phyloP scores from a whole-genome alignment of 805 yeast species.

The Candida ponderosae region DNA sequence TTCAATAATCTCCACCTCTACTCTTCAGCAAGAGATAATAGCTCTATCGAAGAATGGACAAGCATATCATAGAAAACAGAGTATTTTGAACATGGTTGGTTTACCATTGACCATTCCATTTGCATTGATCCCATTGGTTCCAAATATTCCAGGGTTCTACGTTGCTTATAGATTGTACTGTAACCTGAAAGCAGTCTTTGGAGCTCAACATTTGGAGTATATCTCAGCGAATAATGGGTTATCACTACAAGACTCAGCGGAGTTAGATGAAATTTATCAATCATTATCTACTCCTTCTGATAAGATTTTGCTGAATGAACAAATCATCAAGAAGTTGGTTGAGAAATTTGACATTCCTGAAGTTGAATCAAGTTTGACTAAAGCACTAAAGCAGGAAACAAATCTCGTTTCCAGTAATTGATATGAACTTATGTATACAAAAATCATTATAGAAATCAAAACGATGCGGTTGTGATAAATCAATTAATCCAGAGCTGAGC shows the following conservation, averaged over 20 bases:
- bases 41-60: constrained; percentile 36
- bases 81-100: constrained; percentile 44
- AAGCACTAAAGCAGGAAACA: constrained; percentile 50
- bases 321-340: constrained; percentile 37
- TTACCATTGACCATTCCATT: constrained; percentile 78
- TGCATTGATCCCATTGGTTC: constrained; percentile 76
- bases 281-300: constrained; percentile 7
- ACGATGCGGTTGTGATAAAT: too few species aligned
- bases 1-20: constrained; percentile 20
- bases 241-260: constrained; percentile 21
- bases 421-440: neutral
- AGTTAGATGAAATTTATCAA: constrained; percentile 22
- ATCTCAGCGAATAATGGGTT: constrained; percentile 41
- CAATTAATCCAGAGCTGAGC: too few species aligned
- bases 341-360: constrained; percentile 37
- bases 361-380: constrained; percentile 33
- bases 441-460: too few species aligned
- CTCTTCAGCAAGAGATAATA: constrained; percentile 31
- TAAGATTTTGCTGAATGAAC: constrained; percentile 34
- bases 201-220: constrained; percentile 59
- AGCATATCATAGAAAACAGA: constrained; percentile 46
- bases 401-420: neutral
- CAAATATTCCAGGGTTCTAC: constrained; percentile 90
- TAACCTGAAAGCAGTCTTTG: constrained; percentile 70
- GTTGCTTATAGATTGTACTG: constrained; percentile 76